phyloP scores from a whole-genome alignment of 805 yeast species.

The Cyberlindnera xylosilytica region DNA sequence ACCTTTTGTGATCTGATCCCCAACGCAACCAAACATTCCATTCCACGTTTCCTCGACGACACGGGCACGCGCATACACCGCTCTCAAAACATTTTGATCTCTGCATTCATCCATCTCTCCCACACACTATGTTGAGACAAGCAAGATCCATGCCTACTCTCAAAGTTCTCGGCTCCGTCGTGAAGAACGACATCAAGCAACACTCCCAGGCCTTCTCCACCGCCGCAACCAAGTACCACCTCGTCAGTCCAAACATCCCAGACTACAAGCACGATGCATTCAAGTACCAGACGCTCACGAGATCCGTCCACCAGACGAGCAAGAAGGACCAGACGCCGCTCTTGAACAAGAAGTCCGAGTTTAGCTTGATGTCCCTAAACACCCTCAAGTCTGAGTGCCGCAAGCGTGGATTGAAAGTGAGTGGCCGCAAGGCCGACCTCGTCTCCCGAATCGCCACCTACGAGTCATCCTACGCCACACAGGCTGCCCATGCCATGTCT shows the following conservation, averaged over 20 bases:
- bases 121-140: conserved; percentile 25
- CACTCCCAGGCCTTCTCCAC: conserved; percentile 13
- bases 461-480: conserved; percentile 20
- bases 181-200: conserved; percentile 10
- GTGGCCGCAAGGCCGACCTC: conserved; percentile 61
- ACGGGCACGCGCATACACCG: no score
- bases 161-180: conserved; percentile 15
- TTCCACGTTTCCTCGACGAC: not conserved
- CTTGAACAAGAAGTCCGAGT: conserved; percentile 26
- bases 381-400: conserved; percentile 58
- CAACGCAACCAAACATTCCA: no score
- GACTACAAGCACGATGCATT: conserved; percentile 13
- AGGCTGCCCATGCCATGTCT: conserved; percentile 13
- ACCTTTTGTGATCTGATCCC: no score
- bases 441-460: conserved; percentile 33
- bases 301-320: conserved; percentile 30
- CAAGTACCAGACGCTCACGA: conserved; percentile 14
- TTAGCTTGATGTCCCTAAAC: conserved; percentile 45
- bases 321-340: conserved; percentile 28
- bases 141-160: conserved; percentile 29
- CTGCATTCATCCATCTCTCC: not conserved
- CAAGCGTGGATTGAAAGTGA: conserved; percentile 53
- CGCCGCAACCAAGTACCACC: conserved; percentile 18
- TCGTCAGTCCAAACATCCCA: conserved; percentile 24
- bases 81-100: not conserved